Conservation (phyloP, 164 flowering plant genomes). For the Nelumbo lutea region DNA sequence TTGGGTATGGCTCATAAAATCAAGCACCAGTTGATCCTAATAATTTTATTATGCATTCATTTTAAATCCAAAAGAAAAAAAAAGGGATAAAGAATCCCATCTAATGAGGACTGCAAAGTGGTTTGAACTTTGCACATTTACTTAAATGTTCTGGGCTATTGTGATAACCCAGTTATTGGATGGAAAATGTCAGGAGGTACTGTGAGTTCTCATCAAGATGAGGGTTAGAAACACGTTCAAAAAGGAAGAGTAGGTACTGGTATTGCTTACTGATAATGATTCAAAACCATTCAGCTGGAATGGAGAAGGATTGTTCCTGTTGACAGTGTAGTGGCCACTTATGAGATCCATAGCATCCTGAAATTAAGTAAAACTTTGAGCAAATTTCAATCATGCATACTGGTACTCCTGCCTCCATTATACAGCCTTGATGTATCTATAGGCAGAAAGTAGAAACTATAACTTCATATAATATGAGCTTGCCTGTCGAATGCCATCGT, state of each 20-base stretch:
- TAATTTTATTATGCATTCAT: neutral
- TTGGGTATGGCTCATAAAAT: neutral
- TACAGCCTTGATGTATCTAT: neutral
- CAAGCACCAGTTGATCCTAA: neutral
- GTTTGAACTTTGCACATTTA: neutral
- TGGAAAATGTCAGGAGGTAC: neutral
- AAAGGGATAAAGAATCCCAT: neutral
- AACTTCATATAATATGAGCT: conserved; percentile 13
- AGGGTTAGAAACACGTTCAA: neutral
- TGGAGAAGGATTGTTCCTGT: conserved; percentile 59
- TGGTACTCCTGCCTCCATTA: neutral
- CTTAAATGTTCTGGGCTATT: neutral
- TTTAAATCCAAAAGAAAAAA: neutral
- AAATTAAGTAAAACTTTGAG: conserved; percentile 1
- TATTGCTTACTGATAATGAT: conserved; percentile 57
- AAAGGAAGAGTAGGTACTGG: neutral
- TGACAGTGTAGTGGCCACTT: conserved; percentile 72
- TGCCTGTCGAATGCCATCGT: conserved; percentile 89
- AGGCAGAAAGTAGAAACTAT: neutral
- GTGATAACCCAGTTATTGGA: neutral
- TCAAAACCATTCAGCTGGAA: conserved; percentile 75
- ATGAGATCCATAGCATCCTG: conserved; percentile 97
- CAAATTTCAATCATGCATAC: neutral
- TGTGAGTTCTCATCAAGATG: neutral
- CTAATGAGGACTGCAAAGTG: neutral